Evolutionary conservation across 2,329 filamentous ascomycete genomes (phyloP), one percentile per base, ranked within the genome.

Genomic region (Berkeleyomyces basicola): DNA sequence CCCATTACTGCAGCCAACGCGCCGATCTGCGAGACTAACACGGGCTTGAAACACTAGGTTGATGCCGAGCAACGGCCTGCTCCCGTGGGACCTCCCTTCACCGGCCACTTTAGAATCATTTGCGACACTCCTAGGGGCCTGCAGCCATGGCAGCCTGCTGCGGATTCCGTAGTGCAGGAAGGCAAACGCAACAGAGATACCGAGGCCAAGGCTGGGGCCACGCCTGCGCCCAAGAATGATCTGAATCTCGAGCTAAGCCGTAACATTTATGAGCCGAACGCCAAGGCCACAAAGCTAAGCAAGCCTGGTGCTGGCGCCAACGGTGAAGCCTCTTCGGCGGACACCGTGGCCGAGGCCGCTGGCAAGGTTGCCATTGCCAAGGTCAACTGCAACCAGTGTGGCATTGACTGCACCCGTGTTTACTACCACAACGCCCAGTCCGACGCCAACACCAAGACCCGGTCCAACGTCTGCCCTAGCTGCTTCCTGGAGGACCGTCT

Each of bases 21-120:
- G 4, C 2, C 31, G 10, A 7, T n/a, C 46, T 37, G 39, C 7
- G 37, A 42, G 7, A 55, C 40, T 59, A 55, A 64, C 23, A 7
- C n/a, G 36, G 40, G 3, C 58, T 62, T 58, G 46, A 7, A 53
- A 58, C 43, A 7, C 11, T 66, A 97, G 92, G 92, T 99, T 70
- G 93, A 99, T 74, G 89, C 92, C 39, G 92, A 96, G 71, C 91
- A 93, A 67, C 83, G 93, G 64, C 93, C 93, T 7, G 96, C 93
- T 1, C 93, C 91, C 72, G 92, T 97, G 68, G 92, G 92, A 0
- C 92, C 93, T 2, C 93, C 93, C 5, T 97, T 96, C 70, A 99
- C 93, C 3, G 93, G 93, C 46, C 93, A 99, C 73, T 99, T 99
- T 81, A 87, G 90, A 72, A 86, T 97, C 66, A 92, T 92, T 63